Base-by-base conservation (phyloP, 352 stramenopile genomes). In the Blastocystis sp. region DNA sequence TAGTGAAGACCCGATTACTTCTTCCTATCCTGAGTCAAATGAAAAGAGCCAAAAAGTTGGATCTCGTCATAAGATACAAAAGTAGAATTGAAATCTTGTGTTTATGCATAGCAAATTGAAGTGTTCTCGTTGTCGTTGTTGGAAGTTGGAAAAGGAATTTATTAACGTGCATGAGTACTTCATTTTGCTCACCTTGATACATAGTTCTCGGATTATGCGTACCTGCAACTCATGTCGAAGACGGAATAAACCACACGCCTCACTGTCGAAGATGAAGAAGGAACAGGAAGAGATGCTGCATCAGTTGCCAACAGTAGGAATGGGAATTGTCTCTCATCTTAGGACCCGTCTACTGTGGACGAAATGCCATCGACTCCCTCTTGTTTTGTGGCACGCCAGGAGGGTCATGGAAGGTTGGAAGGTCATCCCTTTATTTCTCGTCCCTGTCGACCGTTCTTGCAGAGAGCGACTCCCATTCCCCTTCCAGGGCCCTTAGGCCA, bases 101-200 rank as follows among this genome's bases (percentile, higher is more conserved):
- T 20, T 81, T 3, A 62, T 43, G 41, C 24, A 13, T 81, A 81
- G 70, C 5, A 81, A 81, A 47, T 26, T 81, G 6, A 81, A 81
- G 24, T 81, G 70, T 65, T 81, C 70, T 64, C 70, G 70, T n/a
- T 81, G 70, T 63, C 70, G 70, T 37, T 81, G 70, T 41, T 81
- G 70, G 70, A 81, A 81, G 45, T 43, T 41, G 26, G 70, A 81
- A 24, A 63, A 39, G 26, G 70, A 81, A 39, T 81, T 81, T 64
- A 26, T 54, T 4, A 81, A 65, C 39, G n/a, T 24, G 3, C 20
- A 39, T 1, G 70, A 81, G 70, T 81, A 64, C 24, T 16, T 24
- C 45, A n/a, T 24, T 41, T 34, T 43, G 18, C 5, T 3, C 37
- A n/a, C 45, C 5, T 63, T 64, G 63, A 62, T 65, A 7, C 37